Conservation (phyloP, 306 rosid genomes). For the Fagus crenata region DNA sequence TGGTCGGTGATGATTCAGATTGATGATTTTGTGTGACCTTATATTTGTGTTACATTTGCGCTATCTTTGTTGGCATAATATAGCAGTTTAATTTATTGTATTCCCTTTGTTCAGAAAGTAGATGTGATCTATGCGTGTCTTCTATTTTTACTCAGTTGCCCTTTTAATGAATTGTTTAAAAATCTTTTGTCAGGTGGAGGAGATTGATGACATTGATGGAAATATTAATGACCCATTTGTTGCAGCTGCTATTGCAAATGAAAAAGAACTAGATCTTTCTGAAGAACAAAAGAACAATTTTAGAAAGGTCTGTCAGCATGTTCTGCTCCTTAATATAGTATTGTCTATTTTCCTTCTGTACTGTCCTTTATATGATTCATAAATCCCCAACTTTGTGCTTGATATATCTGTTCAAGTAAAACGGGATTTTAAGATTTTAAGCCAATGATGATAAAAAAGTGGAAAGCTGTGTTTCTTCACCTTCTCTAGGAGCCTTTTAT, state of each 20-base stretch:
- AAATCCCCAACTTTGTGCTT: not conserved
- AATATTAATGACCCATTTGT: slow-evolving; percentile 77
- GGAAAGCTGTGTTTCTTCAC: not conserved
- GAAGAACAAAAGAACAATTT: slow-evolving; percentile 73
- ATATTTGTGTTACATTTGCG: not conserved
- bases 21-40: not conserved
- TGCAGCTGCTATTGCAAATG: slow-evolving; percentile 91
- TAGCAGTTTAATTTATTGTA: slow-evolving; percentile 8
- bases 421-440: not conserved
- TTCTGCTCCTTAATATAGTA: slow-evolving; percentile 10
- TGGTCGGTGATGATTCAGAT: not conserved
- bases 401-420: not conserved
- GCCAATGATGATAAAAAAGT: not conserved
- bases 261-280: slow-evolving; percentile 76
- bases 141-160: slow-evolving; percentile 12
- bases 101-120: slow-evolving; percentile 2
- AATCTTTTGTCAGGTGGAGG: slow-evolving; percentile 72
- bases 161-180: slow-evolving; percentile 7
- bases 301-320: slow-evolving; percentile 61
- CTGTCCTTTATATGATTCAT: not conserved
- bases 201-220: slow-evolving; percentile 90
- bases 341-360: not conserved
- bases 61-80: not conserved
- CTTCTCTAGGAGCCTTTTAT: not conserved
- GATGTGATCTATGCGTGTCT: slow-evolving; percentile 8